Evolutionary conservation across 1,284 basidiomycete genomes (phyloP), one percentile per base, ranked within the genome.

Genomic region (Apiotrichum akiyoshidainum): DNA sequence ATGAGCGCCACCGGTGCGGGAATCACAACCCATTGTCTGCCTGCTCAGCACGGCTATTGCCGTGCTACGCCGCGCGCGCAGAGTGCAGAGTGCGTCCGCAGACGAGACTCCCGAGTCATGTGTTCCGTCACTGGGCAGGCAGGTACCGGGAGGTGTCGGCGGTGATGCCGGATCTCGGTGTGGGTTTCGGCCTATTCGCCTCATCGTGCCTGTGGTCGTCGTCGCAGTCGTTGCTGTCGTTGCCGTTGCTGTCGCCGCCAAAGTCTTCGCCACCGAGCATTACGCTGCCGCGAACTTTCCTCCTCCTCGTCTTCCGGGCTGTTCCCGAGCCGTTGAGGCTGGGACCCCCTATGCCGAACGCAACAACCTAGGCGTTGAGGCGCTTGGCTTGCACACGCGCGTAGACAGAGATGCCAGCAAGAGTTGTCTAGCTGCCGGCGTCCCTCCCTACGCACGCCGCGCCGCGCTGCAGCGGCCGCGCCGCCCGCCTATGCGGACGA

Each of bases 331-430:
- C 42, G 42, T 44, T 44, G 42, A 44, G 42, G 42, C 42, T 44
- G 42, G 42, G 42, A n/a, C 19, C n/a, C 19, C 40, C 40, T 44
- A 5, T 41, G 42, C 42, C 42, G 42, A 11, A 13, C n/a, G 19
- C 19, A 19, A 44, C 42, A 48, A 48, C 46, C 46, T 34, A 35
- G 46, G 46, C 46, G 46, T 48, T 48, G 46, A 35, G 46, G 46
- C 46, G 46, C 31, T 26, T 44, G 42, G 42, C 42, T 44, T 44
- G 42, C 42, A 4, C 26, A 7, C 26, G 26, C 26, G 26, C 26
- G 26, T 31, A 31, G 26, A 31, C 26, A 31, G 26, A 31, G 26
- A 31, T 31, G 26, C 26, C 26, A 31, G 26, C 26, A 31, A 31
- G 7, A 7, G 26, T 3, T 4, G 26, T 31, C 26, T 31, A 31